phyloP scores from a whole-genome alignment of 495 filamentous ascomycete species.

The Penicillium argentinense region DNA sequence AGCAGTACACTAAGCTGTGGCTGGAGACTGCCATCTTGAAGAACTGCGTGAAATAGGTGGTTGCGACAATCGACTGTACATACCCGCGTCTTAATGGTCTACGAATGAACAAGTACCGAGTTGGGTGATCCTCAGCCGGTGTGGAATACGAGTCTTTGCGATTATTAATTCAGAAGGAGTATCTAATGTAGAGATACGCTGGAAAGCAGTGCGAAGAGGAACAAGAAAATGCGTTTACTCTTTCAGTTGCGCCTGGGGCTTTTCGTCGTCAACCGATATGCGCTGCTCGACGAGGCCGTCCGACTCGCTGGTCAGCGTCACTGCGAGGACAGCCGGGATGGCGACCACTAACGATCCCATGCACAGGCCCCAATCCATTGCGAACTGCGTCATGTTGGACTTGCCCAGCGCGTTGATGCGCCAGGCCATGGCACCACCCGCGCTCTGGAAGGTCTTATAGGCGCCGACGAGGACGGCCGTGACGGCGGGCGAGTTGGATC shows the following conservation, averaged over 20 bases:
- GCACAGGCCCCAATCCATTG: constrained; percentile 66
- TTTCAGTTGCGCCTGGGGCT: constrained; percentile 3
- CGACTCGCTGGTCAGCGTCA: constrained; percentile 28
- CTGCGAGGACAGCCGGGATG: constrained; percentile 60
- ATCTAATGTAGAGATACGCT: not conserved
- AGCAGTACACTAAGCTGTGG: constrained; percentile 63
- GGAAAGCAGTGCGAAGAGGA: not conserved
- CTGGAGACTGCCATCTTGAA: constrained; percentile 55
- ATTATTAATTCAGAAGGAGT: no score
- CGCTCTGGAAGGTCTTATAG: constrained; percentile 91
- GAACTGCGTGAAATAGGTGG: constrained; percentile 15
- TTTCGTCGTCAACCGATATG: constrained; percentile 3
- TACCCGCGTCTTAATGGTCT: constrained; percentile 15
- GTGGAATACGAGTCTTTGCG: no score
- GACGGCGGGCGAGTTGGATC: constrained; percentile 82
- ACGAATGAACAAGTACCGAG: constrained; percentile 5
- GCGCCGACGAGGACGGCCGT: constrained; percentile 87
- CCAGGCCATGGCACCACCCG: constrained; percentile 83
- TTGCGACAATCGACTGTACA: constrained; percentile 16
- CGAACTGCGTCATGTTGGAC: constrained; percentile 57
- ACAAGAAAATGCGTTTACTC: constrained; percentile 1
- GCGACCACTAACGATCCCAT: constrained; percentile 66
- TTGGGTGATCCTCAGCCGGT: no score
- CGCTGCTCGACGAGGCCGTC: not conserved
- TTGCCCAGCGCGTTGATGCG: constrained; percentile 64